Percentiles rank a stretch among this genome's conserved stretches.
Conservation (phyloP, 352 stramenopile genomes). For the Detonula confervacea region DNA sequence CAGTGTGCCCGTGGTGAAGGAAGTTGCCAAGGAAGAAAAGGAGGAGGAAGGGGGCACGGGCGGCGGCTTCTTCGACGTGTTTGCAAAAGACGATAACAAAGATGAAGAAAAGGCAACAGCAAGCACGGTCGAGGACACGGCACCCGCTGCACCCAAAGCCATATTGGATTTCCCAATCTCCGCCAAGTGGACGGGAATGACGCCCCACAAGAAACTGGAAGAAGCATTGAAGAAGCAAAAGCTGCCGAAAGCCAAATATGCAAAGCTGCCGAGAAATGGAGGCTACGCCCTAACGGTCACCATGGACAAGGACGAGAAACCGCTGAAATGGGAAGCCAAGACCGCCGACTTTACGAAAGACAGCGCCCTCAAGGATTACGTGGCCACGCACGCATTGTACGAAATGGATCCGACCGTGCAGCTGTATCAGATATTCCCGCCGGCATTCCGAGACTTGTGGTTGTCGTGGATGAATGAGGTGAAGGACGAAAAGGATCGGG, state of each 20-base stretch:
- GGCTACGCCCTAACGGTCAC: conserved; percentile 7
- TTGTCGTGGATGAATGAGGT: conserved; percentile 58
- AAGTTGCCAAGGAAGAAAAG: conserved; percentile 16
- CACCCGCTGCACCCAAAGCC: conserved; percentile 5
- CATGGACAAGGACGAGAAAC: conserved; percentile 14
- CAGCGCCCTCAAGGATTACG: conserved; percentile 61
- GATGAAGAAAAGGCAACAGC: conserved; percentile 12
- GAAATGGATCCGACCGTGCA: conserved; percentile 87
- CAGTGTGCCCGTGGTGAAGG: background rate
- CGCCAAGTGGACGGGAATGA: conserved; percentile 83
- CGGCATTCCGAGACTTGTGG: conserved; percentile 90
- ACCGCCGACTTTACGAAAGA: conserved; percentile 64
- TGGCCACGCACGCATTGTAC: conserved; percentile 90
- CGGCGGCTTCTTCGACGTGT: conserved; percentile 53
- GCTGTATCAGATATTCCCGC: conserved; percentile 90
- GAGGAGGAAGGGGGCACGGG: conserved; percentile 32
- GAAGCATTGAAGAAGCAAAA: conserved; percentile 90
- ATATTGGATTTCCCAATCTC: conserved; percentile 55
- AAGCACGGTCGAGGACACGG: background rate
- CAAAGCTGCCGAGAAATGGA: conserved; percentile 6
- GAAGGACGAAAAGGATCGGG: conserved; percentile 36
- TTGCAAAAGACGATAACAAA: conserved; percentile 32
- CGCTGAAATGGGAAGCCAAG: conserved; percentile 28
- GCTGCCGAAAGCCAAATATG: conserved; percentile 86
- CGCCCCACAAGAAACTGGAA: conserved; percentile 89